Conservation (phyloP, 2,329 filamentous ascomycete species). For the Alternaria arborescens region DNA sequence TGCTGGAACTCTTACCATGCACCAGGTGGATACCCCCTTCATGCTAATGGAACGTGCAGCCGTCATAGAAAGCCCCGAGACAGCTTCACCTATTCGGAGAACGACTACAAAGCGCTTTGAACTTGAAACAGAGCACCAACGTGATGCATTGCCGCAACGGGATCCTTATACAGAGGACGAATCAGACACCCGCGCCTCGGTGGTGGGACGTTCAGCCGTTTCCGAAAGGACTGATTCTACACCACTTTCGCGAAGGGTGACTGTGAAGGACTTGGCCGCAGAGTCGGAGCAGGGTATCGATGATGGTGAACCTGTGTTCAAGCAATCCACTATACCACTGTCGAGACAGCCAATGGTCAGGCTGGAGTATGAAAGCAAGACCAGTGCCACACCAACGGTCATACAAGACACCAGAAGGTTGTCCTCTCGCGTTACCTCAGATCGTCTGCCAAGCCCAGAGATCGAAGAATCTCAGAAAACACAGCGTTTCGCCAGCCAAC, state of each 20-base stretch:
- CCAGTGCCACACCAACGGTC: not conserved
- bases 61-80: not conserved
- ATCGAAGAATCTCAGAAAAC: not conserved
- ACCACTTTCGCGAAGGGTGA: not conserved
- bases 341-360: not conserved
- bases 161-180: not conserved
- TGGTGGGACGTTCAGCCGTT: not conserved
- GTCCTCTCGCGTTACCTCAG: not conserved
- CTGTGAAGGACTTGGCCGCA: not conserved
- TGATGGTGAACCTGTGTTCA: not conserved
- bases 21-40: not conserved
- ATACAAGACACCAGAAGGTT: not conserved
- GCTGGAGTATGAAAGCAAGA: not conserved
- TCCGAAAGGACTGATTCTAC: not conserved
- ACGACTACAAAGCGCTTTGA: not conserved
- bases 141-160: not conserved
- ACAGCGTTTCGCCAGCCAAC: not conserved
- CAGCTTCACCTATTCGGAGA: not conserved
- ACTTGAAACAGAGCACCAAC: not conserved
- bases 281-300: not conserved
- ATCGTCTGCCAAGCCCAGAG: not conserved
- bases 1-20: not conserved
- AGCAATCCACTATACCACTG: not conserved
- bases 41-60: not conserved
- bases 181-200: not conserved